Conservation (phyloP, 257 asterid genomes). For the Avicennia marina region DNA sequence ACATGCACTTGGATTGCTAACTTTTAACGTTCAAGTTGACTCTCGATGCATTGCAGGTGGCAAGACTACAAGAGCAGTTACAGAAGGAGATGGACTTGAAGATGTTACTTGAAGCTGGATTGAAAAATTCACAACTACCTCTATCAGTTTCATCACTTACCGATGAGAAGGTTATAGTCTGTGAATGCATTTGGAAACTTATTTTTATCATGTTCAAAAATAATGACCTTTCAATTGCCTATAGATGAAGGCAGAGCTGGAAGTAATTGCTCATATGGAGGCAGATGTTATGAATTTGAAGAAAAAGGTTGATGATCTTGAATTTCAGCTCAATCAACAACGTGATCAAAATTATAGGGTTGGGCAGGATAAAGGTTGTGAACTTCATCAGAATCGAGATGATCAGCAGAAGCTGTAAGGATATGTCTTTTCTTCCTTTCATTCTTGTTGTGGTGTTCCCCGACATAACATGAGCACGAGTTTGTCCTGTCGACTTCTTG, state of each 20-base stretch:
- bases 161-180: constrained; percentile 56
- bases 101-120: constrained; percentile 65
- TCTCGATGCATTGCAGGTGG: constrained; percentile 47
- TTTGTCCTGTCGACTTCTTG: constrained; percentile 12
- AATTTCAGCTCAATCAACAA: constrained; percentile 50
- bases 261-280: constrained; percentile 62
- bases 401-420: constrained; percentile 42
- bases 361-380: constrained; percentile 38
- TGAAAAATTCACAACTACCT: constrained; percentile 41
- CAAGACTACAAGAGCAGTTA: constrained; percentile 63
- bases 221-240: constrained; percentile 3
- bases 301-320: constrained; percentile 67
- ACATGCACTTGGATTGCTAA: not conserved
- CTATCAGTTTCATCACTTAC: constrained; percentile 37
- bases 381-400: constrained; percentile 27
- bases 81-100: constrained; percentile 74
- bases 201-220: not conserved
- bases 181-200: not conserved
- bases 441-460: not conserved
- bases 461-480: not conserved
- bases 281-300: constrained; percentile 44
- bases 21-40: constrained; percentile 14
- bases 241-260: constrained; percentile 58
- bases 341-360: constrained; percentile 52
- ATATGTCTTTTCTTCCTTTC: not conserved